phyloP scores from a whole-genome alignment of 768 basidiomycete genomes.

The Phlebiopsis gigantea region DNA sequence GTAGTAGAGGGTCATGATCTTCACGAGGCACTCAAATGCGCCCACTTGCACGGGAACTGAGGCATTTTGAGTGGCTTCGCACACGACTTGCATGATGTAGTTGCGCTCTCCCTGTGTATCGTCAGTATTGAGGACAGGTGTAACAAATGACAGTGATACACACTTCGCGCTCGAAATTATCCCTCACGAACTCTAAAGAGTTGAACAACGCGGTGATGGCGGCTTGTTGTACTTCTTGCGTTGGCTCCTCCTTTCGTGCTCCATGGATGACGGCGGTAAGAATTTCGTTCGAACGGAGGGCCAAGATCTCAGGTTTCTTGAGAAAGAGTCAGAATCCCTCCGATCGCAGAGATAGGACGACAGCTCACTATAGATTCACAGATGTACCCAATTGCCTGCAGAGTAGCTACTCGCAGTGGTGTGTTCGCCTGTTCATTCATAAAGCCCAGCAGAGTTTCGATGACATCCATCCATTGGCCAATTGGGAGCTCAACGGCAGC shows the following conservation, averaged over 20 bases:
- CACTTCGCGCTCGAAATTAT: slow-evolving; percentile 97
- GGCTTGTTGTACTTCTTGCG: slow-evolving; percentile 84
- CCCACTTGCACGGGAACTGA: slow-evolving; percentile 85
- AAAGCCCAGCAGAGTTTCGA: slow-evolving; percentile 83
- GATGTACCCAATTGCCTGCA: slow-evolving; percentile 95
- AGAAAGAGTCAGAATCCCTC: slow-evolving; percentile 13
- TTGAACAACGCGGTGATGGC: slow-evolving; percentile 92
- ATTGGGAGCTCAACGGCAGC: slow-evolving; percentile 89
- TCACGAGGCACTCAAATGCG: slow-evolving; percentile 91
- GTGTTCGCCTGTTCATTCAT: slow-evolving; percentile 70
- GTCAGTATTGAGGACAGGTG: neutral
- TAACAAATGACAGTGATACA: slow-evolving; percentile 22
- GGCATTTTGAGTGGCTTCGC: slow-evolving; percentile 91
- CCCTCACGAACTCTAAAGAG: slow-evolving; percentile 94
- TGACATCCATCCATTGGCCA: slow-evolving; percentile 85
- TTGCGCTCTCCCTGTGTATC: slow-evolving; percentile 85
- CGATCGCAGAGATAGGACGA: neutral
- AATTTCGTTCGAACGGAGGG: slow-evolving; percentile 91
- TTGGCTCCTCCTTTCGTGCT: slow-evolving; percentile 92
- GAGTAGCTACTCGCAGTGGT: slow-evolving; percentile 77
- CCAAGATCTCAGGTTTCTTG: slow-evolving; percentile 91
- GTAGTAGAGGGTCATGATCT: slow-evolving; percentile 97
- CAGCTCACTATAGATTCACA: slow-evolving; percentile 90
- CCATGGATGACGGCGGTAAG: slow-evolving; percentile 98
- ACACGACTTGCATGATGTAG: slow-evolving; percentile 99